Evolutionary conservation across 2,329 filamentous ascomycete genomes (phyloP), one percentile per base, ranked within the genome.

Genomic region (Aspergillus melleus): DNA sequence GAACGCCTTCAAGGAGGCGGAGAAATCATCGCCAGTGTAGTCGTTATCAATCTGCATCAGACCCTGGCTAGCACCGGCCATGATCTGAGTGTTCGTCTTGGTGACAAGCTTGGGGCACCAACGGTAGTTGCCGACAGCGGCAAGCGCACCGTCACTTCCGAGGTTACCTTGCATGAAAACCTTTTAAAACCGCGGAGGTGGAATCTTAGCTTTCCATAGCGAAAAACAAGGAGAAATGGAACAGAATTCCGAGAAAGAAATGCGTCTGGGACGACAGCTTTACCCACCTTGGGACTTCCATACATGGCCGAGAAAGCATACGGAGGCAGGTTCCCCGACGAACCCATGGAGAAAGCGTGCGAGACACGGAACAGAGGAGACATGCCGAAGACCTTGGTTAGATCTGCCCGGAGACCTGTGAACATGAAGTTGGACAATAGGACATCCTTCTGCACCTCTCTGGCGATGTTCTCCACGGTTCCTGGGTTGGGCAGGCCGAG

Each of bases 381-480:
- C 77, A 96, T 87, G 84, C 92, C 95, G 81, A 98, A 96, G 74
- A 92, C 88, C 84, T 97, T 98, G 76, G 92, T 97, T 76, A 98
- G 83, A 79, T 99, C 95, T 77, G 94, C 96, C 75, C 94, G 91
- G 77, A 99, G 86, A 72, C 95, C 95, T 49, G 91, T 90, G 83
- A 99, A 98, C 88, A 95, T 96, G 78, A 92, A 90, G 83, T 97
- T 96, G 81, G 90, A 95, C 72, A 97, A 87, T 76, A 98, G 89
- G 70, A 97, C 93, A 85, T 97, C 93, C 80, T 93, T 92, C 82
- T 96, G 90, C 64, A 97, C 92, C 83, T 99, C 95, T 76, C 90
- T 89, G 69, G 90, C 86, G 76, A 96, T 88, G 74, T 88, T 88
- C 80, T 99, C 95, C 68, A 97, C 88, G 55, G 90, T 93, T 71